A percentile compares a stretch with the other conserved stretches of the same genome.
These are phyloP conservation scores for Pythium aristosporum DNA, from an alignment of 352 stramenopile species.

Conservation along the genomic window DNA sequence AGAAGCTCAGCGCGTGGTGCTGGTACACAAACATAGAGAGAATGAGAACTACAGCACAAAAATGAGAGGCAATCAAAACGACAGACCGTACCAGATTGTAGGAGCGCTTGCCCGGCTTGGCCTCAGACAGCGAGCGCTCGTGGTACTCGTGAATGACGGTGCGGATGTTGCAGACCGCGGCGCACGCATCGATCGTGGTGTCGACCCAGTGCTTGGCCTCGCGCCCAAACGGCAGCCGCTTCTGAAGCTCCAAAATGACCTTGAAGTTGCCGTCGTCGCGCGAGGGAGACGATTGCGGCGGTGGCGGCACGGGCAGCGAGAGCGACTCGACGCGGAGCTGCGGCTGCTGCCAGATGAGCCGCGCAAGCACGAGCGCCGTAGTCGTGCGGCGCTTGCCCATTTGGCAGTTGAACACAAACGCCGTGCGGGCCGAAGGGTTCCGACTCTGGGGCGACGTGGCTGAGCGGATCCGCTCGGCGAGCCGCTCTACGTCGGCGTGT, in stretches of 20 bases:
- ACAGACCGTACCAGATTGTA: constrained; percentile 63
- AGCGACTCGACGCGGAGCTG: constrained; percentile 21
- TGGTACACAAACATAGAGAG: constrained; percentile 14
- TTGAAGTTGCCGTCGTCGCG: constrained; percentile 52
- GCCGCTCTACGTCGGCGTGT: constrained; percentile 64
- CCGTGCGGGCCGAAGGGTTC: constrained; percentile 39
- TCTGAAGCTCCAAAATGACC: constrained; percentile 67
- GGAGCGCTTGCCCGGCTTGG: constrained; percentile 75
- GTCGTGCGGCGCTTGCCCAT: constrained; percentile 86
- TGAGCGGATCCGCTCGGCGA: constrained; percentile 59
- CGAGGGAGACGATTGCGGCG: neutral
- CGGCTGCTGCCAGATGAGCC: constrained; percentile 61
- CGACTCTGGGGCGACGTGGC: constrained; percentile 21
- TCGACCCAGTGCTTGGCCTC: constrained; percentile 81
- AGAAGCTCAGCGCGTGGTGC: constrained; percentile 83
- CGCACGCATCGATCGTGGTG: constrained; percentile 59
- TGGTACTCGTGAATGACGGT: constrained; percentile 79
- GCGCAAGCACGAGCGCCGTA: constrained; percentile 67
- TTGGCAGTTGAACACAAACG: constrained; percentile 89
- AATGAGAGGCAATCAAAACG: neutral
- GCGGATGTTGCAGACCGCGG: constrained; percentile 78
- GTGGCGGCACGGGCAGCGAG: neutral
- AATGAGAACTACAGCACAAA: neutral
- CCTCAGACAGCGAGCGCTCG: constrained; percentile 66
- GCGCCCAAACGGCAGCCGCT: constrained; percentile 42